Percentiles rank a stretch among this genome's conserved stretches.
Evolutionary conservation across 2,329 filamentous ascomycete genomes (phyloP).

Genomic region (Saccharata proteae): DNA sequence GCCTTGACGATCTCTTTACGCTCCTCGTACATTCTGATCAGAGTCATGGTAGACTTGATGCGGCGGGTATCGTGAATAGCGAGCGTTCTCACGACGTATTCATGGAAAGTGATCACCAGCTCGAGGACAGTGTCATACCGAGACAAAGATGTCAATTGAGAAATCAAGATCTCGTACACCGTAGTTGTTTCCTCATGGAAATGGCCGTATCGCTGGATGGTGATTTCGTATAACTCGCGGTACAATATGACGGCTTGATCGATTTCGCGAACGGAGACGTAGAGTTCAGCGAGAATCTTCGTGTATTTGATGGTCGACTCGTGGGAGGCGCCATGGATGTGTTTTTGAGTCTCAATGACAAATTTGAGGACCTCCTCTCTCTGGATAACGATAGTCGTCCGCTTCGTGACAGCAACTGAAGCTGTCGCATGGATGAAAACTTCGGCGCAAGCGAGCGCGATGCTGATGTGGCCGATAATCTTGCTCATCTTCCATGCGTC

Average conservation of each 20-base stretch:
- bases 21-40: no score
- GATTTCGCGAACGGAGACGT: slow-evolving; percentile 12
- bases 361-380: slow-evolving; percentile 14
- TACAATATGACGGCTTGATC: slow-evolving; percentile 14
- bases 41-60: no score
- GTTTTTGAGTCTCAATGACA: slow-evolving; percentile 11
- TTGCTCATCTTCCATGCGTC: slow-evolving; percentile 14
- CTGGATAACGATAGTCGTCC: slow-evolving; percentile 8
- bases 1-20: no score
- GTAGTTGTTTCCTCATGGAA: slow-evolving; percentile 13
- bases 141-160: slow-evolving; percentile 11
- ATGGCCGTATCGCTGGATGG: slow-evolving; percentile 12
- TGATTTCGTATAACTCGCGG: slow-evolving; percentile 13
- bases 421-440: no score
- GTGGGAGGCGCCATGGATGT: slow-evolving; percentile 10
- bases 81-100: no score
- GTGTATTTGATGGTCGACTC: slow-evolving; percentile 12
- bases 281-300: slow-evolving; percentile 12
- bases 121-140: no score
- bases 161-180: slow-evolving; percentile 12
- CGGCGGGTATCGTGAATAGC: no score
- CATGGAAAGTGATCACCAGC: no score
- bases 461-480: slow-evolving; percentile 10
- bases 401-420: no score
- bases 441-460: slow-evolving; percentile 13